Evolutionary conservation across 306 rosid genomes (phyloP).

Genomic region (Fragaria vesca): DNA sequence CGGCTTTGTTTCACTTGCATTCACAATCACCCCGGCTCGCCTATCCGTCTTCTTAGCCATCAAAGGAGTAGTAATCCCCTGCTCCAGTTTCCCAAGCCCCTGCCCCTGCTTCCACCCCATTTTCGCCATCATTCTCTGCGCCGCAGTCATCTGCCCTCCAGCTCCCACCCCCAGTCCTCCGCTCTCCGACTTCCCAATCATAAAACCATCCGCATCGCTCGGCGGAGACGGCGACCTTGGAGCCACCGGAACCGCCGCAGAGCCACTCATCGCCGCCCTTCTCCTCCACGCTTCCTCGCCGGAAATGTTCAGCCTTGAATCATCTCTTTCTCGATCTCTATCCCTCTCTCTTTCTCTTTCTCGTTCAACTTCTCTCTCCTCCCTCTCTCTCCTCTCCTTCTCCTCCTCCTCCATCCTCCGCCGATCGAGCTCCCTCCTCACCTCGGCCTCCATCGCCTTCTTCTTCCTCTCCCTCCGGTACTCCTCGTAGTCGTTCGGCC

Average conservation of each 20-base stretch:
- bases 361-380: slow-evolving; percentile 40
- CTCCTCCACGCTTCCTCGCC: slow-evolving; percentile 99
- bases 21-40: slow-evolving; percentile 93
- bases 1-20: slow-evolving; percentile 71
- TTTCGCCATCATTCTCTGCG: slow-evolving; percentile 98
- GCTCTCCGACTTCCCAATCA: slow-evolving; percentile 86
- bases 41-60: slow-evolving; percentile 97
- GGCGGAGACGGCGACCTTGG: slow-evolving; percentile 88
- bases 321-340: slow-evolving; percentile 37
- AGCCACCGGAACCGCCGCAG: slow-evolving; percentile 7
- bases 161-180: slow-evolving; percentile 91
- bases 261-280: slow-evolving; percentile 90
- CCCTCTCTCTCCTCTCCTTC: slow-evolving; percentile 45
- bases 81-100: slow-evolving; percentile 96
- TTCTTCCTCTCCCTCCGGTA: slow-evolving; percentile 78
- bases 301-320: slow-evolving; percentile 71
- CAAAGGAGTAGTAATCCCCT: slow-evolving; percentile 94
- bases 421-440: slow-evolving; percentile 70
- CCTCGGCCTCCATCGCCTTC: slow-evolving; percentile 77
- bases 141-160: slow-evolving; percentile 99
- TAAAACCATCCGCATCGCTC: slow-evolving; percentile 65
- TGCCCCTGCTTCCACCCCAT: slow-evolving; percentile 99
- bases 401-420: slow-evolving; percentile 74
- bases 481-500: slow-evolving; percentile 96
- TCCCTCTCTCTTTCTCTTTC: slow-evolving; percentile 33